Conservation (phyloP, 768 basidiomycete species). For the Hebeloma cylindrosporum region DNA sequence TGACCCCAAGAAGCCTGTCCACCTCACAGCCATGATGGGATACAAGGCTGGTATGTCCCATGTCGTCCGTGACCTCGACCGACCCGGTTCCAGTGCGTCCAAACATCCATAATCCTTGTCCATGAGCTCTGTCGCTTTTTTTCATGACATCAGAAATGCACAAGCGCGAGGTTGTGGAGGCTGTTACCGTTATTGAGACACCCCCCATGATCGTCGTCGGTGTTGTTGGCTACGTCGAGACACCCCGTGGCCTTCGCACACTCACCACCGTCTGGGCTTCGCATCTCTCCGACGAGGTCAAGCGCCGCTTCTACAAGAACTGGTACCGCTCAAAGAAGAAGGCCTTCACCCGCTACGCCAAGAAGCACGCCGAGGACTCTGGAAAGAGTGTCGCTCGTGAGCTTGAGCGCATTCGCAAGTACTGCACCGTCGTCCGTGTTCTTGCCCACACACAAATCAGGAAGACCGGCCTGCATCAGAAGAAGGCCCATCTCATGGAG, state of each 20-base stretch:
- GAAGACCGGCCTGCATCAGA: conserved; percentile 96
- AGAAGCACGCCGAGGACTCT: conserved; percentile 95
- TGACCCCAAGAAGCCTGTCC: conserved; percentile 98
- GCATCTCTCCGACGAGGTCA: conserved; percentile 96
- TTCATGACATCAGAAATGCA: conserved; percentile 81
- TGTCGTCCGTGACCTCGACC: conserved; percentile 97
- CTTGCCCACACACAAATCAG: conserved; percentile 98
- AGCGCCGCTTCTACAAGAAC: conserved; percentile 99
- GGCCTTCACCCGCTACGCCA: conserved; percentile 99
- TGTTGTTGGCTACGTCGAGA: conserved; percentile 99
- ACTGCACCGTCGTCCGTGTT: conserved; percentile 99
- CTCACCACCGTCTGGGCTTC: conserved; percentile 99
- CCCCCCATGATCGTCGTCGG: conserved; percentile 96
- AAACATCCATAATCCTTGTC: background rate
- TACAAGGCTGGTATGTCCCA: conserved; percentile 99
- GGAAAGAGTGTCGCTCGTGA: conserved; percentile 93
- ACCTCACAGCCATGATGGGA: conserved; percentile 97
- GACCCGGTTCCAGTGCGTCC: conserved; percentile 95
- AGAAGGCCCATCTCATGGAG: conserved; percentile 99
- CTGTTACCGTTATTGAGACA: conserved; percentile 93
- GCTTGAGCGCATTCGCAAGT: conserved; percentile 99
- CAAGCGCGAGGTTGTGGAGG: conserved; percentile 99
- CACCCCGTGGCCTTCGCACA: conserved; percentile 96
- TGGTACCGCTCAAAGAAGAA: conserved; percentile 99
- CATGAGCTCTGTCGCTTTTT: background rate